phyloP scores from a whole-genome alignment of 192 early-diverging fungal species.

The Backusella psychrophila region DNA sequence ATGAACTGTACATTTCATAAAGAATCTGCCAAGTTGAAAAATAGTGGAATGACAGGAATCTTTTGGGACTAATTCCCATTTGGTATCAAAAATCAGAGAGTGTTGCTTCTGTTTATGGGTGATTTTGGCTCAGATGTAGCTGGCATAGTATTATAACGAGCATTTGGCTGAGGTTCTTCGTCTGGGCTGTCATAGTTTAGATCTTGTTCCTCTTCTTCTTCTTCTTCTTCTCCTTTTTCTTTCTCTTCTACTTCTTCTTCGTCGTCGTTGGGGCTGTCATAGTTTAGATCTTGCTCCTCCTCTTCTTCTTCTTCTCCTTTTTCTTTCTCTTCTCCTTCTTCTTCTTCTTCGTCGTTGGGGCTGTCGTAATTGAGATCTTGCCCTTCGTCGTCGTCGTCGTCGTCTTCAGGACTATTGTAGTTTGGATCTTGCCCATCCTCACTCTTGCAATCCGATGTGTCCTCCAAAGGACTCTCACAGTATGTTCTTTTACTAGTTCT shows the following conservation, averaged over 20 bases:
- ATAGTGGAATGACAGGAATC: not conserved
- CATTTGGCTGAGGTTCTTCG: not conserved
- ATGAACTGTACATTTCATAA: not conserved
- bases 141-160: not conserved
- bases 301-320: not conserved
- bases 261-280: no score
- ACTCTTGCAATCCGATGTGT: not conserved
- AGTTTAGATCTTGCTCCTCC: no score
- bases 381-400: no score
- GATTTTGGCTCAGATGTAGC: not conserved
- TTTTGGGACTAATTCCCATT: not conserved
- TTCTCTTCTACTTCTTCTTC: not conserved
- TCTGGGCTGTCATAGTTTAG: not conserved
- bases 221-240: not conserved
- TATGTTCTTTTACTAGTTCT: not conserved
- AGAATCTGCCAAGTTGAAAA: not conserved
- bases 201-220: not conserved
- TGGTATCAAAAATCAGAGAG: not conserved
- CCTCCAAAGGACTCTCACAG: not conserved
- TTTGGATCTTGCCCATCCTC: slow-evolving; percentile 4
- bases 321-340: no score
- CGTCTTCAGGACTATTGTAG: not conserved
- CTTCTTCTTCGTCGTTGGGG: not conserved
- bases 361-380: no score
- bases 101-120: not conserved